Percentiles rank a stretch among this genome's conserved stretches.
phyloP scores from a whole-genome alignment of 768 basidiomycete genomes.

The Phlegmacium glaucopus region DNA sequence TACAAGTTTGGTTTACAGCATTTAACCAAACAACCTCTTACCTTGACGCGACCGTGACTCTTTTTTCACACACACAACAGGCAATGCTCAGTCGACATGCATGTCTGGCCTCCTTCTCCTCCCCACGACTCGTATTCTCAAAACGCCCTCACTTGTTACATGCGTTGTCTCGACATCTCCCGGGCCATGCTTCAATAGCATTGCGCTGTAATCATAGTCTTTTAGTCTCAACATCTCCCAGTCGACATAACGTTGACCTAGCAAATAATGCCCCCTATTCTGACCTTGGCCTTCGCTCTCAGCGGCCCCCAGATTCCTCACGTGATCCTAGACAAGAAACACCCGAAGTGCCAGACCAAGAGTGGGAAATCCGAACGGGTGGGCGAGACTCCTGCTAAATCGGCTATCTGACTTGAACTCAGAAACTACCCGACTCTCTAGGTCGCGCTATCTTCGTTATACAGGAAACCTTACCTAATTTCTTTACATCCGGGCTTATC shows the following conservation, averaged over 20 bases:
- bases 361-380: slow-evolving; percentile 82
- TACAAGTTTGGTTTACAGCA: slow-evolving; percentile 12
- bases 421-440: slow-evolving; percentile 20
- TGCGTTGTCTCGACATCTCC: neutral
- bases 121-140: neutral
- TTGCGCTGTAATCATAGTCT: slow-evolving; percentile 4
- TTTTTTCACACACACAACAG: neutral
- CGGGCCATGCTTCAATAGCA: neutral
- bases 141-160: neutral
- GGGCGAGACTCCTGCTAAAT: slow-evolving; percentile 7
- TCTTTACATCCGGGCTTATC: slow-evolving; percentile 67
- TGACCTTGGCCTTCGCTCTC: slow-evolving; percentile 32
- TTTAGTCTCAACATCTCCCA: neutral
- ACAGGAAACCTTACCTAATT: slow-evolving; percentile 65
- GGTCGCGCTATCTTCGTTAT: slow-evolving; percentile 71
- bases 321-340: slow-evolving; percentile 22
- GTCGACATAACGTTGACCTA: neutral
- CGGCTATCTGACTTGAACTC: neutral
- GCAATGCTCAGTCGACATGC: slow-evolving; percentile 22
- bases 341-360: slow-evolving; percentile 54
- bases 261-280: slow-evolving; percentile 13
- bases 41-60: neutral
- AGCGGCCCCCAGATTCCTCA: slow-evolving; percentile 31
- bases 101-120: neutral
- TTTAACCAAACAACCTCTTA: slow-evolving; percentile 16